Evolutionary conservation across 208 protist species (phyloP).

Genomic region (Strigomonas culicis): DNA sequence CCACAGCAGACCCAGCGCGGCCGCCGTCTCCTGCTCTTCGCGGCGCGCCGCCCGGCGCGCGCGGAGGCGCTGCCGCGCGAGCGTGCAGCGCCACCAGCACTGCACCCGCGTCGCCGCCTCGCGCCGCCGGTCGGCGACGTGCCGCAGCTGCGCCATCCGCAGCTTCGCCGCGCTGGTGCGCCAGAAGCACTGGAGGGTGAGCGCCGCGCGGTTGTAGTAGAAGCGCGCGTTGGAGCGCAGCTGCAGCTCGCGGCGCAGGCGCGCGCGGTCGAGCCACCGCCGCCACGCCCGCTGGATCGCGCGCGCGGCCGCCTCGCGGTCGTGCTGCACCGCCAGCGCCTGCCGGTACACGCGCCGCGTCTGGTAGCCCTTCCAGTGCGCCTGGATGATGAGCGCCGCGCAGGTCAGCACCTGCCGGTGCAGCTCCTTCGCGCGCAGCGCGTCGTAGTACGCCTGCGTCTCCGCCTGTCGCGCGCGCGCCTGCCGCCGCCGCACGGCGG

Average conservation of each 20-base stretch:
- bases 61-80: constrained; percentile 34
- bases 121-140: constrained; percentile 17
- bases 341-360: constrained; percentile 42
- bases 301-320: constrained; percentile 20
- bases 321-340: constrained; percentile 22
- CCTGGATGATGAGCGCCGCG: constrained; percentile 69
- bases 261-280: constrained; percentile 17
- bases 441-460: constrained; percentile 48
- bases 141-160: constrained; percentile 34
- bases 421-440: constrained; percentile 51
- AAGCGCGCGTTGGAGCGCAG: constrained; percentile 26
- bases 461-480: constrained; percentile 40
- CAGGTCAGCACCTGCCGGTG: constrained; percentile 42
- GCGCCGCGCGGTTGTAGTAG: constrained; percentile 30
- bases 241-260: constrained; percentile 33
- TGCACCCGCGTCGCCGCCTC: constrained; percentile 40
- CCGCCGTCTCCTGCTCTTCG: constrained; percentile 50
- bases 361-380: constrained; percentile 75
- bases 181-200: constrained; percentile 86
- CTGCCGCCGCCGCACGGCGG: constrained; percentile 26
- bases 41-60: constrained; percentile 21
- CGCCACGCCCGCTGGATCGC: constrained; percentile 72
- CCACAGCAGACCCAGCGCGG: constrained; percentile 66
- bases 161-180: constrained; percentile 67
- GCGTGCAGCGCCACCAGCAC: constrained; percentile 64